phyloP scores from a whole-genome alignment of 306 rosid species.

The Cyclanthera cordifolia region DNA sequence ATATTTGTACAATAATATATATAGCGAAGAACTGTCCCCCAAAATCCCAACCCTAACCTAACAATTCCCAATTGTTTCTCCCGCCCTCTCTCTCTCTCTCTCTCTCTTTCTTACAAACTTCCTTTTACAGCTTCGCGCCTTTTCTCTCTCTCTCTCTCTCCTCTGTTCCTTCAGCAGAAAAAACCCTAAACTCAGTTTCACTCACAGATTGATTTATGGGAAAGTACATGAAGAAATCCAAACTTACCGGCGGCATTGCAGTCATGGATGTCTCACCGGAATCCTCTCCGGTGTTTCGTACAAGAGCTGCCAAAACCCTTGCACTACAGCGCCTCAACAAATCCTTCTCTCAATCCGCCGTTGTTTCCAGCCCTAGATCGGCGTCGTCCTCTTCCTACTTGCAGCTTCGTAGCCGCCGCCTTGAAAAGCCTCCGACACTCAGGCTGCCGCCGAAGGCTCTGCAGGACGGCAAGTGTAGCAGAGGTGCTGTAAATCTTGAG shows the following conservation, averaged over 20 bases:
- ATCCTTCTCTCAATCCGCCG: background rate
- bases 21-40: constrained; percentile 18
- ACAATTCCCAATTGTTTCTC: background rate
- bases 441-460: constrained; percentile 1
- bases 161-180: constrained; percentile 6
- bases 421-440: constrained; percentile 36
- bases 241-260: constrained; percentile 43
- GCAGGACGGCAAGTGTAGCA: constrained; percentile 17
- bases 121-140: background rate
- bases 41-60: constrained; percentile 31
- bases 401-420: constrained; percentile 82
- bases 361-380: constrained; percentile 1
- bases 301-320: constrained; percentile 56
- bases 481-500: constrained; percentile 1
- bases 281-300: constrained; percentile 39
- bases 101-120: constrained; percentile 9
- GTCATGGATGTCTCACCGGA: constrained; percentile 45
- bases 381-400: constrained; percentile 37
- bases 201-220: constrained; percentile 31
- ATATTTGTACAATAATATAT: background rate
- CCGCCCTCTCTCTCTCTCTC: constrained; percentile 5
- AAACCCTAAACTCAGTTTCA: background rate
- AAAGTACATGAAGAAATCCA: constrained; percentile 74
- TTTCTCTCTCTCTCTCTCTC: constrained; percentile 4
- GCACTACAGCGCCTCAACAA: constrained; percentile 45